These are phyloP conservation scores for Calonectria henricotiae DNA, from an alignment of 2,329 filamentous ascomycete species.

Conservation along the genomic window DNA sequence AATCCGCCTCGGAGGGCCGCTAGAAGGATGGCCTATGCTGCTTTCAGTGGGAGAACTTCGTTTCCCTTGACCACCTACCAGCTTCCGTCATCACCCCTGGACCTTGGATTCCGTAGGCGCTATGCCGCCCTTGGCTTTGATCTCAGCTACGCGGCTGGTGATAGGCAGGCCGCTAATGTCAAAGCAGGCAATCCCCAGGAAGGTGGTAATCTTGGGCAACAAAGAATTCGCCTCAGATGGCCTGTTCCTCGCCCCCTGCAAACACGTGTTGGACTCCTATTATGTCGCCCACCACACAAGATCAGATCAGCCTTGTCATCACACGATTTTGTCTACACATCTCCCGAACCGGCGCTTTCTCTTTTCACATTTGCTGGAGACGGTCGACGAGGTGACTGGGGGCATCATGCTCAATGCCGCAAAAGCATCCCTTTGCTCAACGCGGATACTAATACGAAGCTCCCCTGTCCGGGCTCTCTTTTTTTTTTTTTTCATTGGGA, in stretches of 20 bases:
- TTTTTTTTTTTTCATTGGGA: neutral
- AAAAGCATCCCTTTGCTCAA: conserved; percentile 23
- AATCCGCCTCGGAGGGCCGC: conserved; percentile 39
- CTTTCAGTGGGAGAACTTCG: conserved; percentile 28
- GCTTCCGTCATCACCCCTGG: conserved; percentile 2
- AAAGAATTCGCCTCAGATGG: conserved; percentile 39
- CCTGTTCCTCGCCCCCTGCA: conserved; percentile 43
- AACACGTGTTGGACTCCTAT: conserved; percentile 51
- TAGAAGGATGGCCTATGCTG: conserved; percentile 31
- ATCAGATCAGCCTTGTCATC: conserved; percentile 38
- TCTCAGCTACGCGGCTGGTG: conserved; percentile 39
- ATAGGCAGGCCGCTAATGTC: conserved; percentile 42
- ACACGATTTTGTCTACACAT: conserved; percentile 43
- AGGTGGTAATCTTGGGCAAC: conserved; percentile 50
- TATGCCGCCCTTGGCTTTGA: conserved; percentile 45
- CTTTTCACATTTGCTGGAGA: conserved; percentile 31
- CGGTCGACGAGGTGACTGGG: conserved; percentile 13
- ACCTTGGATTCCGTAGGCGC: conserved; percentile 32
- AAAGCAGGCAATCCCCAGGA: conserved; percentile 44
- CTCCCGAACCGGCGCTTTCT: conserved; percentile 22
- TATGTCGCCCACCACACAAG: conserved; percentile 38
- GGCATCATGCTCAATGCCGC: conserved; percentile 22
- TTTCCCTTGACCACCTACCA: conserved; percentile 17
- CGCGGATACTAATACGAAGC: conserved; percentile 38
- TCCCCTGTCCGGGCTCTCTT: conserved; percentile 16